Conservation (phyloP, 2,329 filamentous ascomycete species). For the Orbilia quercus region DNA sequence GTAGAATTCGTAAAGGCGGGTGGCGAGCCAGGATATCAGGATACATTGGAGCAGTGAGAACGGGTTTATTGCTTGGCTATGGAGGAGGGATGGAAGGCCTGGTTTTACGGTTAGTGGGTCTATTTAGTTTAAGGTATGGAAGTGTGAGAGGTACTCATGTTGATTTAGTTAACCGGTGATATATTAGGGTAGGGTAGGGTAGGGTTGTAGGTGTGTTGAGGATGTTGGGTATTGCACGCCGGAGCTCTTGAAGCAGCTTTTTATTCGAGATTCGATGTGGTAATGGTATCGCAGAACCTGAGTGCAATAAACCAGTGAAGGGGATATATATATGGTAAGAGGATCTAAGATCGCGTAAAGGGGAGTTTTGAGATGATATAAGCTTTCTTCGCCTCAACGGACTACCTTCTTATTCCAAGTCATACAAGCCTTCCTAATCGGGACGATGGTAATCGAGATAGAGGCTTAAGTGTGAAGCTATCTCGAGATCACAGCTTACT, state of each 20-base stretch:
- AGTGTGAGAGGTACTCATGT: too few relatives aligned
- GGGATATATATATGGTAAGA: too few relatives aligned
- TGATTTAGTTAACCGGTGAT: too few relatives aligned
- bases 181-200: too few relatives aligned
- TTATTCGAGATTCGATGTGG: too few relatives aligned
- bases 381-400: neutral
- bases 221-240: neutral
- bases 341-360: neutral
- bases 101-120: neutral
- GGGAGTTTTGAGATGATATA: neutral
- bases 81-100: constrained; percentile 5
- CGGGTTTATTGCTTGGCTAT: constrained; percentile 13
- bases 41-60: constrained; percentile 23
- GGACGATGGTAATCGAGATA: neutral
- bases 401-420: constrained; percentile 1
- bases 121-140: too few relatives aligned
- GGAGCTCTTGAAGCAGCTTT: too few relatives aligned
- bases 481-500: neutral
- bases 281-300: too few relatives aligned
- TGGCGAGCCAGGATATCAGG: constrained; percentile 13
- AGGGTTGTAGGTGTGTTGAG: neutral
- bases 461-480: neutral
- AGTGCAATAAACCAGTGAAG: too few relatives aligned
- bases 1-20: constrained; percentile 14
- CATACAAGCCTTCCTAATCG: neutral